Base-by-base conservation (phyloP, 2,329 filamentous ascomycete species). In the Beauveria sp. region DNA sequence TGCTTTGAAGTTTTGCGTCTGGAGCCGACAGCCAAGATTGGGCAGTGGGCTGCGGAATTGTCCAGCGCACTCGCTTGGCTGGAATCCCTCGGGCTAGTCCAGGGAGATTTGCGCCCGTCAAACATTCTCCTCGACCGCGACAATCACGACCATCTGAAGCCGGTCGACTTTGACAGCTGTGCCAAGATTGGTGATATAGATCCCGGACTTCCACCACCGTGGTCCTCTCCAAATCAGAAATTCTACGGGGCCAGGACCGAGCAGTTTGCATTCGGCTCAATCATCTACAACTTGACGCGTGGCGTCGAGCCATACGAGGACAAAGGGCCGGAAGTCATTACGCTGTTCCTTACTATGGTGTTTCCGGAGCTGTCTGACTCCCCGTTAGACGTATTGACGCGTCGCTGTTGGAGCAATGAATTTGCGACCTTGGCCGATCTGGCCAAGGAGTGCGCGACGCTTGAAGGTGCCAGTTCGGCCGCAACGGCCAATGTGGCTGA, bases 11-110 rank as follows among this genome's bases (percentile, higher is more conserved):
- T 60, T 16, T 24, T 60, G 40, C 57, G 49, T 14, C 12, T 53
- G 14, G 57, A 47, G 49, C 49, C 49, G 7, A 53, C 40, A 16
- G 38, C 49, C 18, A 60, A 53, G 40, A 34, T 46, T 38, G 49
- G 14, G 49, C 67, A 49, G 42, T 63, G 62, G 63, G 62, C 62
- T 14, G 50, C 55, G 34, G 58, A 64, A 28, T 10, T 65, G 38
- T 52, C 26, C 46, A 26, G 54, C 53, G 43, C 57, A 8, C 47
- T 60, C 7, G 63, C 63, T n/a, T 66, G 63, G 58, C 59, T 46
- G 1, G 57, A 60, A 18, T 34, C 38, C 18, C 12, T 52, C 8
- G 49, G 40, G 6, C 14, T 60, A 12, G 57, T 60, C 38, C 49
- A 60, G 49, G 57, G 57, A 7, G 57, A 60, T 20, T 40, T 60